Conservation (phyloP, 108 stramenopile species). For the Pelagomonas calceolata region DNA sequence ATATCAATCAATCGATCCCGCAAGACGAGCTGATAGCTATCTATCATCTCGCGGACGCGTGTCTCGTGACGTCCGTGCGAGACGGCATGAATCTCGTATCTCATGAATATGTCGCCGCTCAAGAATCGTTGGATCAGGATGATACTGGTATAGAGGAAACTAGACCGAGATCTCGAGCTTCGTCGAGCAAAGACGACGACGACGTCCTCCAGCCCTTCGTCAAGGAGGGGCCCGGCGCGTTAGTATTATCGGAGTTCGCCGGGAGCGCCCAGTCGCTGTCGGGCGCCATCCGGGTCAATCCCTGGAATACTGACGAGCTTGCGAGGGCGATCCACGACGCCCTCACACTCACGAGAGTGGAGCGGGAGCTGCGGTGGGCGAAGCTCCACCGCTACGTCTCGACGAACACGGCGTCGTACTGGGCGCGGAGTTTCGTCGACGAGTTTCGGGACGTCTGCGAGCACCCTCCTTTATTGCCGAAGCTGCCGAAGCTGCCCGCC, state of each 20-base stretch:
- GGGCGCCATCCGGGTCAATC: constrained; percentile 48
- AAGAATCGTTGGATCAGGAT: neutral
- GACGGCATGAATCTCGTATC: constrained; percentile 19
- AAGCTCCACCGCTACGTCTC: constrained; percentile 33
- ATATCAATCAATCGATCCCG: constrained; percentile 20
- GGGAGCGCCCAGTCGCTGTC: constrained; percentile 37
- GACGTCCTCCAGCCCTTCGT: neutral
- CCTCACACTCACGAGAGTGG: constrained; percentile 8
- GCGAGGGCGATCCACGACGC: constrained; percentile 22
- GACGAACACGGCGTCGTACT: constrained; percentile 28
- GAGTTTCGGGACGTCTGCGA: constrained; percentile 32
- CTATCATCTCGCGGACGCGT: constrained; percentile 24
- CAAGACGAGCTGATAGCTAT: constrained; percentile 21
- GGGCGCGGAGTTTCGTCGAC: constrained; percentile 30
- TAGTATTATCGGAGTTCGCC: constrained; percentile 43
- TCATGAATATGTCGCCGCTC: neutral
- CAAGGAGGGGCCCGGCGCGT: constrained; percentile 21
- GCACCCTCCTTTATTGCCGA: constrained; percentile 17
- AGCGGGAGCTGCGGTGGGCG: constrained; percentile 27
- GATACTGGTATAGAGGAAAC: neutral
- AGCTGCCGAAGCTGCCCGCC: constrained; percentile 26
- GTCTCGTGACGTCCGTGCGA: constrained; percentile 30
- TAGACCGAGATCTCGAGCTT: neutral
- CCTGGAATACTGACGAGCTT: constrained; percentile 35
- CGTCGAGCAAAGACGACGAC: neutral